Conservation (phyloP, 352 stramenopile species). For the Thraustochytrium striatum region DNA sequence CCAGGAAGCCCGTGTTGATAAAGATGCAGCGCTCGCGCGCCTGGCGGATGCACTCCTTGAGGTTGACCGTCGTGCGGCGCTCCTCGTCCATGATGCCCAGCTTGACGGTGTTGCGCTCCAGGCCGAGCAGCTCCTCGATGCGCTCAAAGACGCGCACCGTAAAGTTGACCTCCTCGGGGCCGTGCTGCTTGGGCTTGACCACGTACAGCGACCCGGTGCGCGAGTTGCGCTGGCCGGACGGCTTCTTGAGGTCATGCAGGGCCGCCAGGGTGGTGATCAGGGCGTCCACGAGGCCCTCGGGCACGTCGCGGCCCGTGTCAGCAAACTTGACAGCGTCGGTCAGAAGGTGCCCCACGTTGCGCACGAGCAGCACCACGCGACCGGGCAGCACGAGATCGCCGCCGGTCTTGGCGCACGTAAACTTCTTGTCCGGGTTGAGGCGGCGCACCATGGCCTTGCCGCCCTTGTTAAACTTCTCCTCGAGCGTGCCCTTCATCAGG, state of each 20-base stretch:
- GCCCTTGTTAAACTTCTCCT: slow-evolving; percentile 50
- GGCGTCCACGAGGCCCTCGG: slow-evolving; percentile 53
- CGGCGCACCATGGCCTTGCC: slow-evolving; percentile 33
- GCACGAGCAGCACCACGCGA: slow-evolving; percentile 51
- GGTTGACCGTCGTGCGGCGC: slow-evolving; percentile 54
- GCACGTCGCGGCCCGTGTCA: slow-evolving; percentile 46
- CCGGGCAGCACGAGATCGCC: slow-evolving; percentile 49
- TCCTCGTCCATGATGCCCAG: slow-evolving; percentile 59
- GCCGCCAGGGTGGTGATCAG: slow-evolving; percentile 45
- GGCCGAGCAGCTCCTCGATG: slow-evolving; percentile 53
- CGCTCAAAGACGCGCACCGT: slow-evolving; percentile 49
- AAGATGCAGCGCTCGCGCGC: slow-evolving; percentile 51
- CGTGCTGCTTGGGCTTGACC: slow-evolving; percentile 58
- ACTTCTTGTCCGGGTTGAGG: slow-evolving; percentile 53
- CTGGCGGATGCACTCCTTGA: slow-evolving; percentile 55
- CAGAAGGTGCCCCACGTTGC: slow-evolving; percentile 56
- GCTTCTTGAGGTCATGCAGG: slow-evolving; percentile 50
- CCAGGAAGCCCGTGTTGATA: slow-evolving; percentile 58
- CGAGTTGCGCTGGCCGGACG: slow-evolving; percentile 41
- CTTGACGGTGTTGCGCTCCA: slow-evolving; percentile 55
- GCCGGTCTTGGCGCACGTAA: slow-evolving; percentile 7
- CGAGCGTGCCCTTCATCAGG: slow-evolving; percentile 53
- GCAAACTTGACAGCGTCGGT: slow-evolving; percentile 48
- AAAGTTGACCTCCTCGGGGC: slow-evolving; percentile 56
- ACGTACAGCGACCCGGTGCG: slow-evolving; percentile 54